Conservation (phyloP, 2,329 filamentous ascomycete species). For the Colletotrichum cuscutae region DNA sequence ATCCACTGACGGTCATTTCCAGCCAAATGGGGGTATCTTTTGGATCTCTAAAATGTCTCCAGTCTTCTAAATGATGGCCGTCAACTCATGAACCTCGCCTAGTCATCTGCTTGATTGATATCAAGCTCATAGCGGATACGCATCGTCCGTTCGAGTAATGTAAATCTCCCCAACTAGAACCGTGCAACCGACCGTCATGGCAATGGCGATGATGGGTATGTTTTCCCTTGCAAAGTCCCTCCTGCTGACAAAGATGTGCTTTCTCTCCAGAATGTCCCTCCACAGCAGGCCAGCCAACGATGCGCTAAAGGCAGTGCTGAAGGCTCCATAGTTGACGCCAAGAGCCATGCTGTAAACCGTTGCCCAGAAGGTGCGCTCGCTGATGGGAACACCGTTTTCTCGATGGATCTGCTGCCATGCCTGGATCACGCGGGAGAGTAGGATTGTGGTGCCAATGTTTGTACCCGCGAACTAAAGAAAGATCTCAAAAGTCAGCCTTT, state of each 20-base stretch:
- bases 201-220: conserved; percentile 74
- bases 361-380: conserved; percentile 75
- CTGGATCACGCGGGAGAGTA: conserved; percentile 77
- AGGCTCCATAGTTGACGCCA: conserved; percentile 80
- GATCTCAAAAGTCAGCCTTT: conserved; percentile 31
- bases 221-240: conserved; percentile 77
- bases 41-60: background rate
- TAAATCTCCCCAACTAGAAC: conserved; percentile 74
- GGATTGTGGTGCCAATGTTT: conserved; percentile 80
- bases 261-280: conserved; percentile 75
- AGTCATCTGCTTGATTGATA: no score
- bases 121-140: conserved; percentile 42
- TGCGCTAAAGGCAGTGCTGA: conserved; percentile 77
- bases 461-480: conserved; percentile 74
- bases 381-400: conserved; percentile 58
- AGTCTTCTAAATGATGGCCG: background rate
- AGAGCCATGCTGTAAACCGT: conserved; percentile 81
- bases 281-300: conserved; percentile 78
- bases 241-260: conserved; percentile 72
- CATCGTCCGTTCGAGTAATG: conserved; percentile 56
- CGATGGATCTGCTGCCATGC: conserved; percentile 72
- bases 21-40: background rate
- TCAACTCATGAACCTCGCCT: no score
- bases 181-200: conserved; percentile 72
- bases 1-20: background rate